Evolutionary conservation across 345 rosid species (phyloP), one percentile per base, ranked within the genome.

Genomic region (Syzygium aqueum): DNA sequence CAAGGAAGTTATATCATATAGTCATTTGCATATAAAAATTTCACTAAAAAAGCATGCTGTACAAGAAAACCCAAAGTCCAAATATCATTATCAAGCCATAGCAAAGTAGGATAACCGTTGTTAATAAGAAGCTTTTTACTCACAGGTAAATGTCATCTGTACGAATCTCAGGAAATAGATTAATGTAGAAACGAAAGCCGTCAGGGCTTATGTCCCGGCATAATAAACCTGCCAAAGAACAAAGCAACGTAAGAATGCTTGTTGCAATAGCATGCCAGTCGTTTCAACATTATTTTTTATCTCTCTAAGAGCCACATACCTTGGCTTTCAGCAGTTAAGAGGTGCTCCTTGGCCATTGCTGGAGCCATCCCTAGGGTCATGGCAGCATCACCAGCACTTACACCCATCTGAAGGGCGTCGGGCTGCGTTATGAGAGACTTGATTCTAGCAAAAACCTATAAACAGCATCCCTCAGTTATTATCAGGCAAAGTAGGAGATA

Each of bases 311-410:
- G 57, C 10, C 43, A 43, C 85, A 63, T 86, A 95, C 99, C 99
- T 93, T 91, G 94, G 93, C 93, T 96, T 91, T 96, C 99, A 82
- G 99, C 98, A 85, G 94, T 90, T 73, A 96, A 92, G 89, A 97
- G 98, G 89, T 95, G 98, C 91, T 97, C 99, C 91, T 97, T 96
- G 57, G 99, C 99, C 99, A 97, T 93, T 84, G 99, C 99, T 85
- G 99, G 99, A 86, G 99, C 98, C 84, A 97, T 96, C 86, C 95
- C 98, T 87, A 96, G 90, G 46, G 96, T 94, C 92, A 95, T 94
- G 86, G 98, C 99, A 92, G 99, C 98, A 90, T 97, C 99, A 91
- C 94, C 94, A 83, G 99, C 95, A 87, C 95, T 94, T 91, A 96
- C 91, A 30, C 99, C 98, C 85, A 84, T 88, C 88, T 89, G 91